Evolutionary conservation across 139 green algal genomes (phyloP).

Genomic region (Coccomyxa sp.): DNA sequence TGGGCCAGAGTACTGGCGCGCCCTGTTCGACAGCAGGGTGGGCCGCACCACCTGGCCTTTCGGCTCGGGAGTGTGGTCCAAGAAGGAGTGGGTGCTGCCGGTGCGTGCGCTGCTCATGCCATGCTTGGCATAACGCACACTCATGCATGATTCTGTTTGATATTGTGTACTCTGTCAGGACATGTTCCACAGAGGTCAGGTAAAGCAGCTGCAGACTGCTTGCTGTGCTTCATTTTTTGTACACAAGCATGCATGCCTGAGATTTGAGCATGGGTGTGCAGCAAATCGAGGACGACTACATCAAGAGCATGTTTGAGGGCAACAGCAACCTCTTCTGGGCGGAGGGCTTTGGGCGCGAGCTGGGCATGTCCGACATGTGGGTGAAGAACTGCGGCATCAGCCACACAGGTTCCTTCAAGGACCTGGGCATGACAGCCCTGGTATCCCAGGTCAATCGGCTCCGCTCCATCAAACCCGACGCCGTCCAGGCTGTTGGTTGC

Average conservation of each 20-base stretch:
- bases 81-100: conserved; percentile 99
- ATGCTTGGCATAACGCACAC: not conserved
- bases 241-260: too few relatives aligned
- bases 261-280: conserved; percentile 20
- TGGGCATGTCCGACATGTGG: conserved; percentile 97
- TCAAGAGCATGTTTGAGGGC: conserved; percentile 99
- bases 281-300: conserved; percentile 87
- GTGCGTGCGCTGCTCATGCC: conserved; percentile 30
- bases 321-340: conserved; percentile 99
- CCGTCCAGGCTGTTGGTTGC: conserved; percentile 93
- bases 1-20: conserved; percentile 88
- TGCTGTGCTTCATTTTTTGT: too few relatives aligned
- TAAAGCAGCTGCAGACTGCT: not conserved
- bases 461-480: conserved; percentile 77
- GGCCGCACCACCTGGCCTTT: conserved; percentile 94
- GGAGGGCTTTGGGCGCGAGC: conserved; percentile 92
- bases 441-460: conserved; percentile 90
- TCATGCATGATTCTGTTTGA: too few relatives aligned
- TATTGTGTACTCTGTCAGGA: not conserved
- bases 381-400: conserved; percentile 99
- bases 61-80: conserved; percentile 97
- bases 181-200: not conserved
- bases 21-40: conserved; percentile 87
- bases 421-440: conserved; percentile 99
- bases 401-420: conserved; percentile 98